A percentile compares a stretch with the other conserved stretches of the same genome.
Conservation (phyloP, 768 basidiomycete genomes). For the Kwoniella sp. region DNA sequence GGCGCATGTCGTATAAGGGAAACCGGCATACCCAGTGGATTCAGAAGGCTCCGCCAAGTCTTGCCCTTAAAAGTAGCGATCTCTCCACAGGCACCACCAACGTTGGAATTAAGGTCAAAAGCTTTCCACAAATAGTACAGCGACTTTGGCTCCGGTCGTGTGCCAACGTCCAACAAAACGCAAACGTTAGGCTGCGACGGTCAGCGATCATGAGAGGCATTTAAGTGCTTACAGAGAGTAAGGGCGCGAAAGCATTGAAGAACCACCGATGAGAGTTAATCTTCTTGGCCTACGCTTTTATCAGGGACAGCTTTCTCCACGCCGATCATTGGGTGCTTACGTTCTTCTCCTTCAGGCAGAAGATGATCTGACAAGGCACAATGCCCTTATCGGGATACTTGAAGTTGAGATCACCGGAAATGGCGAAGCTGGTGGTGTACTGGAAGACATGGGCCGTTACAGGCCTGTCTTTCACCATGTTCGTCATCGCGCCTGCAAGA, state of each 20-base stretch:
- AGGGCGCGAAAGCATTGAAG: conserved; percentile 83
- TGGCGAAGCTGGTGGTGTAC: conserved; percentile 51
- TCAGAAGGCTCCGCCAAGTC: conserved; percentile 72
- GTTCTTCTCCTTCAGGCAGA: conserved; percentile 68
- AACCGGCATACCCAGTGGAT: conserved; percentile 59
- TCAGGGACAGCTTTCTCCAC: neutral
- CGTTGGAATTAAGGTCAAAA: conserved; percentile 64
- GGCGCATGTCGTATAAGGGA: neutral
- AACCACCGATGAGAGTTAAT: conserved; percentile 97
- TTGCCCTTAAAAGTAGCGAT: conserved; percentile 89
- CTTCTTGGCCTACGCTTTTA: conserved; percentile 64
- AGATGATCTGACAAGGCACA: conserved; percentile 86
- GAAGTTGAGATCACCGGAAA: conserved; percentile 48
- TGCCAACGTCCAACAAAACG: conserved; percentile 88
- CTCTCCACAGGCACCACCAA: conserved; percentile 93
- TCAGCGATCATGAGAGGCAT: conserved; percentile 1
- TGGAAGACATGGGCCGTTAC: conserved; percentile 86
- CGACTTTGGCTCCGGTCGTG: conserved; percentile 77
- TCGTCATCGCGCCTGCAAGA: conserved; percentile 55
- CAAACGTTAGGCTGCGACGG: conserved; percentile 75
- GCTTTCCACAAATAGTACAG: conserved; percentile 95
- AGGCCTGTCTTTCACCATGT: conserved; percentile 65
- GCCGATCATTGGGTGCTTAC: conserved; percentile 10
- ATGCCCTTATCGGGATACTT: conserved; percentile 64
- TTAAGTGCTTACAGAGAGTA: conserved; percentile 63